phyloP scores from a whole-genome alignment of 495 filamentous ascomycete species.

The Bathelium albidoporum region DNA sequence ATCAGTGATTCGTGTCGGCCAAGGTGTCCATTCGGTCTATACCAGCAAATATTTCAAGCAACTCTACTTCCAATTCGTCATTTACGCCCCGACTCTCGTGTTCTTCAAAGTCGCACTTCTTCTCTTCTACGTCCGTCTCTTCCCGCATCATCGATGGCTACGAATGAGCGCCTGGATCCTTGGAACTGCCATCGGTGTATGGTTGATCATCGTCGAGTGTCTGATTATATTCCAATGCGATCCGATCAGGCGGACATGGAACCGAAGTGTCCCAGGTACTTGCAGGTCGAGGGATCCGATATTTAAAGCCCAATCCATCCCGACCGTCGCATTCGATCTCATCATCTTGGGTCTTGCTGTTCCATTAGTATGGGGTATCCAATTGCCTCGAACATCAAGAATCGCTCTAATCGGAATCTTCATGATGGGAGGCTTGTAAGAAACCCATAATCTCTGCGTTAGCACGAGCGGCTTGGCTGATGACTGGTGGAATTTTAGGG shows the following conservation, averaged over 20 bases:
- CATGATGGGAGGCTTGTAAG: slow-evolving; percentile 3
- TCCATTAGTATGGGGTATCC: neutral
- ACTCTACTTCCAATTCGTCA: neutral
- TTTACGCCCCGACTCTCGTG: neutral
- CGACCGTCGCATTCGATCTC: neutral
- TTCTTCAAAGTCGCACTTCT: neutral
- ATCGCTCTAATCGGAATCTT: slow-evolving; percentile 1
- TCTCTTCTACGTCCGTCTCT: neutral
- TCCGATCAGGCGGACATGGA: neutral
- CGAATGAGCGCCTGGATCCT: neutral
- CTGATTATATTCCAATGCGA: neutral
- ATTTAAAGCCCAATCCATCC: neutral
- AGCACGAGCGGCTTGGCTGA: neutral
- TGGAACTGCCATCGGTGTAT: neutral
- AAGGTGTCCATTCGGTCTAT: slow-evolving; percentile 2
- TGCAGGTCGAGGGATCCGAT: neutral
- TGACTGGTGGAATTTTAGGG: neutral
- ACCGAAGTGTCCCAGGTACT: neutral
- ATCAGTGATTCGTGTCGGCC: neutral
- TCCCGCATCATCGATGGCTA: neutral
- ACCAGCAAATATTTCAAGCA: neutral
- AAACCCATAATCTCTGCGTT: neutral
- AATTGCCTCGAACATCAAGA: neutral
- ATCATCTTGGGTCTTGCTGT: neutral
- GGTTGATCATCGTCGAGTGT: neutral